phyloP scores from a whole-genome alignment of 352 stramenopile genomes.

The Pythium angustatum region DNA sequence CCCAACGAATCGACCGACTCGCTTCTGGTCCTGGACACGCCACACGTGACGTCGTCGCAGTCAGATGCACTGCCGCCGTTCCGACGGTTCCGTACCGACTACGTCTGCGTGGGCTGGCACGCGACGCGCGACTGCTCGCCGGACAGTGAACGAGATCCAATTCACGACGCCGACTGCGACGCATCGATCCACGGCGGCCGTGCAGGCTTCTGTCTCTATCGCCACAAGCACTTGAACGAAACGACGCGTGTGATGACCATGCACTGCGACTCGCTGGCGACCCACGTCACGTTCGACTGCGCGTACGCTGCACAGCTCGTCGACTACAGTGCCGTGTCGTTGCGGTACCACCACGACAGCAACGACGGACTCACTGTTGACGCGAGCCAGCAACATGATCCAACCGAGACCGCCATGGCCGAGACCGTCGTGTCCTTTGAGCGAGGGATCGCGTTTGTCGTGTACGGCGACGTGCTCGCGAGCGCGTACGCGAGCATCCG shows the following conservation, averaged over 20 bases:
- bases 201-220: neutral
- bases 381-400: neutral
- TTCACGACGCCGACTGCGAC: conserved; percentile 36
- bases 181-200: neutral
- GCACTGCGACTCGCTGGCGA: conserved; percentile 56
- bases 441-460: too few relatives aligned
- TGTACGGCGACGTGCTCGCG: too few relatives aligned
- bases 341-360: neutral
- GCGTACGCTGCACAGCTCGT: conserved; percentile 12
- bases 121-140: conserved; percentile 42
- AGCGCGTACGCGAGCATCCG: too few relatives aligned
- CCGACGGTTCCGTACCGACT: conserved; percentile 34
- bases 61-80: too few relatives aligned
- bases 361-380: neutral
- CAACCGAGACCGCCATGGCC: too few relatives aligned
- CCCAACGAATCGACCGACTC: too few relatives aligned
- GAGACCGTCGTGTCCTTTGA: too few relatives aligned
- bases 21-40: too few relatives aligned
- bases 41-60: too few relatives aligned
- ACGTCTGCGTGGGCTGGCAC: conserved; percentile 55
- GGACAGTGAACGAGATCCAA: conserved; percentile 30
- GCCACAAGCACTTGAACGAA: conserved; percentile 31
- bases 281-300: conserved; percentile 43
- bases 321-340: neutral
- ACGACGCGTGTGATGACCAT: conserved; percentile 44